Base-by-base conservation (phyloP, 192 early-diverging fungal genomes). In the Coemansia sp. region DNA sequence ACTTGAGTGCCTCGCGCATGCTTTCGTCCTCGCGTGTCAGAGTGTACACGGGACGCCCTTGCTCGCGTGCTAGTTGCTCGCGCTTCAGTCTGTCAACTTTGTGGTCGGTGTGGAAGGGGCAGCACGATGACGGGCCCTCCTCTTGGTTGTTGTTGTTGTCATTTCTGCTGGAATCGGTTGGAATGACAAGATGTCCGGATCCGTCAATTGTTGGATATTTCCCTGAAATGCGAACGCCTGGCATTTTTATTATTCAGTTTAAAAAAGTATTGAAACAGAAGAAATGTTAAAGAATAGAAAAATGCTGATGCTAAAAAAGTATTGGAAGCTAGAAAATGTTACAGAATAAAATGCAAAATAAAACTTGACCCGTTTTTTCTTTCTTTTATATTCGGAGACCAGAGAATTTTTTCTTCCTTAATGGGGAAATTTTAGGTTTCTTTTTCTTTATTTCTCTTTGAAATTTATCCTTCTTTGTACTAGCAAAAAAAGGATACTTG, bases 1-100 rank as follows among this genome's bases (percentile, higher is more conserved):
- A 40, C 36, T 76, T 69, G 9, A 81, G 65, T 6, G 78, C 73
- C 41, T 72, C 63, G 7, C 78, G 73, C 42, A 81, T 63, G 42
- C 65, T 56, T 41, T 81, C 73, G 70, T 81, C 78, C 22, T 81
- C 70, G 41, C 51, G 66, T 2, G 78, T 81, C 11, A 51, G 10
- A 10, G 39, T 55, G 63, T 80, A 80, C 21, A 54, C 51, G 8
- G 48, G 22, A 6, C 58, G 68, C 26, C 58, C 59, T 6, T 67
- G 52, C 49, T 58, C 48, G 8, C 16, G 21, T 36, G 37, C 16
- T 0, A 54, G 54, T 32, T 43, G 41, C 8, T 4, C 40, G 39
- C 19, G 37, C 15, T 52, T 52, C 8, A 43, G 51, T 26, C 21
- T 6, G 22, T 54, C 51, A 10, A 7, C 49, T 39, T 41, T 6